These are phyloP conservation scores for Zasmidium angulare DNA, from an alignment of 2,329 filamentous ascomycete genomes.

Conservation along the genomic window DNA sequence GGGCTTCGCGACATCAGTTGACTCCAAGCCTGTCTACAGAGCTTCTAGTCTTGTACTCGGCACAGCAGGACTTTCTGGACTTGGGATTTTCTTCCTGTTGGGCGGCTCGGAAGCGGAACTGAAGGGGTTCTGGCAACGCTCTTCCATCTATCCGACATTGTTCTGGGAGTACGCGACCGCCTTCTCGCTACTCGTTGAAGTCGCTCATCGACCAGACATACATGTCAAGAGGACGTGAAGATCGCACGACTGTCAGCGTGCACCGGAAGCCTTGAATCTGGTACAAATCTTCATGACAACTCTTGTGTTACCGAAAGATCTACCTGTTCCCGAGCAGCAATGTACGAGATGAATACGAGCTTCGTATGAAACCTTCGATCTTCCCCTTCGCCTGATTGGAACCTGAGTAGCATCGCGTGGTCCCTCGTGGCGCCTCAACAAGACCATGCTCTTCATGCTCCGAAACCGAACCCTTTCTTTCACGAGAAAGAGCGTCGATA, in stretches of 20 bases:
- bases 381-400: not conserved
- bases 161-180: slow-evolving; percentile 12
- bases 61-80: not conserved
- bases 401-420: not conserved
- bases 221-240: slow-evolving; percentile 5
- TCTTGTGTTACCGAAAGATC: not conserved
- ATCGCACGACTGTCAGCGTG: not conserved
- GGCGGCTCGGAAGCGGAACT: not conserved
- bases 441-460: not conserved
- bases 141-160: slow-evolving; percentile 12
- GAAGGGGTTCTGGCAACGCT: slow-evolving; percentile 10
- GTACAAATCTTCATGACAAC: not conserved
- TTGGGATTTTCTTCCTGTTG: slow-evolving; percentile 4
- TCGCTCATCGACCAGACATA: too few relatives aligned
- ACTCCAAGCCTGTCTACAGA: slow-evolving; percentile 6
- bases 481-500: too few relatives aligned
- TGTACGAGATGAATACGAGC: not conserved
- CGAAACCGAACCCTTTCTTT: not conserved
- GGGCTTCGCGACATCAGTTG: slow-evolving; percentile 2
- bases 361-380: not conserved
- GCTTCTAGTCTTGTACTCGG: slow-evolving; percentile 9
- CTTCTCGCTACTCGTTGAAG: slow-evolving; percentile 1
- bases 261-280: not conserved
- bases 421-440: not conserved
- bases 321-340: not conserved